Evolutionary conservation across 2,329 filamentous ascomycete species (phyloP).

Genomic region (Trichoderma sp.): DNA sequence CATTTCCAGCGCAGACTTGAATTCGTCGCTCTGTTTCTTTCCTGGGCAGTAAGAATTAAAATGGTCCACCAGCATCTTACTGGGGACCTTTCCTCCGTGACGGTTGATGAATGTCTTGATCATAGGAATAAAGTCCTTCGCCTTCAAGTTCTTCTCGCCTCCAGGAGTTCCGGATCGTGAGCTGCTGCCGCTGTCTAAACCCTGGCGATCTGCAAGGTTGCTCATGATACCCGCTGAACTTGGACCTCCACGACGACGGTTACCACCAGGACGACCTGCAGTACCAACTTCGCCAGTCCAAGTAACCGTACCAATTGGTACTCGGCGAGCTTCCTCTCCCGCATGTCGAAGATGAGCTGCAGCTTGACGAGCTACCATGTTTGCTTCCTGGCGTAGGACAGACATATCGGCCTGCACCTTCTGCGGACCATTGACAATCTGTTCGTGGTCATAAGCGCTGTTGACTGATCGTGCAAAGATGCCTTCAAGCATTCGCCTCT

Average conservation of each 20-base stretch:
- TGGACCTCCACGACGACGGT: conserved; percentile 53
- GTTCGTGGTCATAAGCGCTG: conserved; percentile 89
- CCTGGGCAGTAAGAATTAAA: conserved; percentile 75
- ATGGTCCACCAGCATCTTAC: conserved; percentile 85
- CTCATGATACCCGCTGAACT: conserved; percentile 57
- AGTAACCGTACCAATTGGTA: conserved; percentile 83
- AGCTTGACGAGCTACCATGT: conserved; percentile 74
- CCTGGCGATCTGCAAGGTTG: conserved; percentile 60
- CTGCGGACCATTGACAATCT: conserved; percentile 78
- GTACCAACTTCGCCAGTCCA: conserved; percentile 89
- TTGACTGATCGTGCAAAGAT: conserved; percentile 89
- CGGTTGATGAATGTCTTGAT: conserved; percentile 78
- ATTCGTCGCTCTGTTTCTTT: conserved; percentile 71
- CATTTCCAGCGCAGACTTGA: conserved; percentile 75
- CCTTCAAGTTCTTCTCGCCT: conserved; percentile 44
- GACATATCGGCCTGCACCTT: conserved; percentile 72
- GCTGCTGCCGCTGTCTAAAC: conserved; percentile 45
- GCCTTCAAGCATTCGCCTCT: conserved; percentile 80
- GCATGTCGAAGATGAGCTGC: conserved; percentile 74
- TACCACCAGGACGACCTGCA: conserved; percentile 67
- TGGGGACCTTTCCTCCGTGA: conserved; percentile 77
- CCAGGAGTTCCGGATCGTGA: conserved; percentile 50
- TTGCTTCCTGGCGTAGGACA: conserved; percentile 80
- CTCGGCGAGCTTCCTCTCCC: conserved; percentile 67
- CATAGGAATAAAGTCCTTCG: conserved; percentile 66